Percentiles rank a stretch among this genome's conserved stretches.
Conservation (phyloP, 1,139 yeast species). For the Zygoascus meyerae region DNA sequence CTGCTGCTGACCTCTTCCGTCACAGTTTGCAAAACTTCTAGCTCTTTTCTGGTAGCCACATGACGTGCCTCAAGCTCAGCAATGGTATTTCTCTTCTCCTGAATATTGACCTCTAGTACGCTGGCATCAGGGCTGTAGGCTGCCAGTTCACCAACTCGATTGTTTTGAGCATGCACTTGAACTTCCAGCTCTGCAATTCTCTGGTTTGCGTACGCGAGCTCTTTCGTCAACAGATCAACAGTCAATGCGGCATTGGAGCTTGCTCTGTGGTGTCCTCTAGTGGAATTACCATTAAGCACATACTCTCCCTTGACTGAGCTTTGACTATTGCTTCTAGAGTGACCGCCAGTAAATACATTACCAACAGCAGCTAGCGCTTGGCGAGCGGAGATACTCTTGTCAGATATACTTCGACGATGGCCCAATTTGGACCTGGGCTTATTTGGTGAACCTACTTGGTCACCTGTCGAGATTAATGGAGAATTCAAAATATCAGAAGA, state of each 20-base stretch:
- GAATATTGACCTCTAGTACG: conserved; percentile 25
- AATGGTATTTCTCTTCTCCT: conserved; percentile 32
- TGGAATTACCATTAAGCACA: background rate
- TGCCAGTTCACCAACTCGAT: conserved; percentile 14
- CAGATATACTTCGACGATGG: conserved; percentile 13
- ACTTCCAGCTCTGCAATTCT: conserved; percentile 33
- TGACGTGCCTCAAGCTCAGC: conserved; percentile 34
- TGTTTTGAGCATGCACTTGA: conserved; percentile 13
- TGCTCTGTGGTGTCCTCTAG: conserved; percentile 3
- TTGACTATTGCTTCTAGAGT: conserved; percentile 1
- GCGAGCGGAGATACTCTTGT: conserved; percentile 11
- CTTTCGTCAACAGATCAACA: conserved; percentile 18
- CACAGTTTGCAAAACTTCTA: conserved; percentile 23
- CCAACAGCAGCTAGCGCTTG: conserved; percentile 11
- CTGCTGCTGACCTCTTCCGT: conserved; percentile 17
- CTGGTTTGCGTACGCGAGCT: conserved; percentile 29
- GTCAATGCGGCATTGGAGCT: conserved; percentile 8
- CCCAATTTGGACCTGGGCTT: conserved; percentile 1
- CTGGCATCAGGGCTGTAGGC: conserved; percentile 11
- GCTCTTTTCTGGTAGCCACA: conserved; percentile 30
- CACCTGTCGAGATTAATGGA: background rate
- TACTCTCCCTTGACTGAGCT: conserved; percentile 1
- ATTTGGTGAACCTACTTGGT: background rate
- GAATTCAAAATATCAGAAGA: background rate
- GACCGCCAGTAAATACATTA: conserved; percentile 1